These are phyloP conservation scores for Symmetrospora coprosmae DNA, from an alignment of 768 basidiomycete species.

Conservation along the genomic window DNA sequence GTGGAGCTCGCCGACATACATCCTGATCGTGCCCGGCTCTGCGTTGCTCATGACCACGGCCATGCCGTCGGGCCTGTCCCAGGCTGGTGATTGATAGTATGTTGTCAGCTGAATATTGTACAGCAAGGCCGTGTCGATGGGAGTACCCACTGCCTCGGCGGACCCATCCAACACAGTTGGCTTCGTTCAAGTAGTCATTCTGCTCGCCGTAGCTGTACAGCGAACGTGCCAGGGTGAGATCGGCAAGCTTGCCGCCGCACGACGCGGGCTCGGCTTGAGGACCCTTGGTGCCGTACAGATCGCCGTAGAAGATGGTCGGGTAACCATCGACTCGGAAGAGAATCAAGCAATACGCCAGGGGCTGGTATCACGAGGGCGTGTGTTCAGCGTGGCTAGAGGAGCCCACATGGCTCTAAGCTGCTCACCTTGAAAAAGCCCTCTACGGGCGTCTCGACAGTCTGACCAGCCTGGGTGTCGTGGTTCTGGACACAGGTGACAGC, in stretches of 20 bases:
- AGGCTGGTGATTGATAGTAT: no score
- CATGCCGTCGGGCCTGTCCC: conserved; percentile 37
- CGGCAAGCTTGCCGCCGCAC: conserved; percentile 38
- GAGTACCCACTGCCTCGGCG: no score
- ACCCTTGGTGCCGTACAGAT: conserved; percentile 39
- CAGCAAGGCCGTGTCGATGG: no score
- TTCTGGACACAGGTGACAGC: conserved; percentile 38
- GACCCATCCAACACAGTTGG: conserved; percentile 41
- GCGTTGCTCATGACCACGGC: conserved; percentile 34
- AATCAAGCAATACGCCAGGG: conserved; percentile 41
- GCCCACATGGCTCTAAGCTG: background rate
- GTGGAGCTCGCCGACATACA: conserved; percentile 34
- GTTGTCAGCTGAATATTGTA: no score
- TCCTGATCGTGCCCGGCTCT: conserved; percentile 1
- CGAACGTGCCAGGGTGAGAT: conserved; percentile 34
- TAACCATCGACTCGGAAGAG: conserved; percentile 40
- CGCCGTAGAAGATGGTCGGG: conserved; percentile 36
- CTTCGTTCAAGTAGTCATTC: conserved; percentile 39
- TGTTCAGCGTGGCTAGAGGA: background rate
- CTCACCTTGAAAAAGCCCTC: conserved; percentile 35
- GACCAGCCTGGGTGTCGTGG: conserved; percentile 39
- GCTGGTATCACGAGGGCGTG: conserved; percentile 30
- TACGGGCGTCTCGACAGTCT: conserved; percentile 40
- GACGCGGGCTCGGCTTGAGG: conserved; percentile 36
- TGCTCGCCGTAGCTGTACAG: conserved; percentile 36